Conservation (phyloP, 75 land plant species). For the Sequoia sempervirens region DNA sequence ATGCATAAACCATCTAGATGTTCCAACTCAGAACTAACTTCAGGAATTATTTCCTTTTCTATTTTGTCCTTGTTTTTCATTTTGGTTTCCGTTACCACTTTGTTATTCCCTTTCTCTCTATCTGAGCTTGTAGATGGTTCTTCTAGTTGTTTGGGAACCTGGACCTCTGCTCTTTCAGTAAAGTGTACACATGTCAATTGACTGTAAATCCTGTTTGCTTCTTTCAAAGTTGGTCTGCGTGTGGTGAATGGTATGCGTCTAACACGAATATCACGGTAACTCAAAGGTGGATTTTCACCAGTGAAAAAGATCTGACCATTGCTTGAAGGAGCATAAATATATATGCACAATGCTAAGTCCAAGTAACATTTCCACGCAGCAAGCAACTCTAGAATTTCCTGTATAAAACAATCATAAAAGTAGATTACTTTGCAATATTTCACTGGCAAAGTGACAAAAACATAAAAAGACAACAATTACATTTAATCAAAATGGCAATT, state of each 20-base stretch:
- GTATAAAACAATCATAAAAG: conserved; percentile 5
- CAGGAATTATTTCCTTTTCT: conserved; percentile 13
- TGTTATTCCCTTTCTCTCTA: neutral
- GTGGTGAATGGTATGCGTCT: conserved; percentile 72
- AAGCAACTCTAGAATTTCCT: conserved; percentile 86
- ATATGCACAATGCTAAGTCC: conserved; percentile 51
- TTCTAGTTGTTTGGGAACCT: neutral
- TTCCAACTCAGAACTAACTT: conserved; percentile 10
- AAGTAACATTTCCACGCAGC: conserved; percentile 74
- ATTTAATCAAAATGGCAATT: neutral
- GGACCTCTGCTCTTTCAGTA: conserved; percentile 20
- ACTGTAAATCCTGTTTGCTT: conserved; percentile 66
- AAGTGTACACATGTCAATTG: conserved; percentile 41
- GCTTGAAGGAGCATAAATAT: conserved; percentile 77
- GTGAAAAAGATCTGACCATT: conserved; percentile 70
- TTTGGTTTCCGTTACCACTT: neutral
- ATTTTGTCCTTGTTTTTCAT: conserved; percentile 9
- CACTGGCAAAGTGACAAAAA: neutral
- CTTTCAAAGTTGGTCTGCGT: conserved; percentile 88
- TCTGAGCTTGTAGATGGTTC: conserved; percentile 4
- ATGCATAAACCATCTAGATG: conserved; percentile 5
- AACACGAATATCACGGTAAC: conserved; percentile 28
- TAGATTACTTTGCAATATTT: conserved; percentile 2
- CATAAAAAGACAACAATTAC: neutral
- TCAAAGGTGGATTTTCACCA: conserved; percentile 64